Percentiles rank a stretch among this genome's conserved stretches.
Evolutionary conservation across 495 filamentous ascomycete genomes (phyloP).

Genomic region (Durotheca rogersii): DNA sequence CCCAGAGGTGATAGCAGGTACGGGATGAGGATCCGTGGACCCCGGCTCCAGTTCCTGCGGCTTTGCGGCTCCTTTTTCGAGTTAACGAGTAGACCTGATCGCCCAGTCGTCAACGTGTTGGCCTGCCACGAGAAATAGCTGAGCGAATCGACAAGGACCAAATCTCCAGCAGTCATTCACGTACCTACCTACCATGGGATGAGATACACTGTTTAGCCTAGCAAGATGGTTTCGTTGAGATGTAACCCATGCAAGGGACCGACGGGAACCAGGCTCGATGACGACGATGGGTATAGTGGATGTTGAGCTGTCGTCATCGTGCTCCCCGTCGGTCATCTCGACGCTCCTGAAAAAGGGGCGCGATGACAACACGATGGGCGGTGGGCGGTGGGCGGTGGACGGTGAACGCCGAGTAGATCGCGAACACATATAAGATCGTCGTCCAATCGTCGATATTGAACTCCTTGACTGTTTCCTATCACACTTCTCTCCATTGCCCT

Average conservation of each 20-base stretch:
- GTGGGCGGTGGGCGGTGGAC: not conserved
- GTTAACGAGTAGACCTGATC: constrained; percentile 7
- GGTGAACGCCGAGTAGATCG: constrained; percentile 4
- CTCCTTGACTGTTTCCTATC: constrained; percentile 17
- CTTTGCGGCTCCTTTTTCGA: constrained; percentile 32
- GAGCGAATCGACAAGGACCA: not conserved
- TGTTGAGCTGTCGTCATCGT: constrained; percentile 11
- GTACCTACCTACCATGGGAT: constrained; percentile 14
- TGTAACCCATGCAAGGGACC: constrained; percentile 28
- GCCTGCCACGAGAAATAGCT: constrained; percentile 21
- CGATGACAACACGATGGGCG: constrained; percentile 13
- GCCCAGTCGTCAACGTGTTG: constrained; percentile 21
- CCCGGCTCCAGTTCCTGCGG: constrained; percentile 25
- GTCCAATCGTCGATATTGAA: constrained; percentile 13
- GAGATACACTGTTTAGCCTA: constrained; percentile 13
- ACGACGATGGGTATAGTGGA: constrained; percentile 14
- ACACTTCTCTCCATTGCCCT: constrained; percentile 1
- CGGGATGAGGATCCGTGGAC: constrained; percentile 20
- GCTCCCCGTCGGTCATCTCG: constrained; percentile 7
- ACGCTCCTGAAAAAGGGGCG: no score
- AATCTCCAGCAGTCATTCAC: constrained; percentile 8
- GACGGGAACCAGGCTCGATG: constrained; percentile 16
- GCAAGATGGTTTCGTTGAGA: constrained; percentile 24
- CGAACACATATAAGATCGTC: constrained; percentile 25
- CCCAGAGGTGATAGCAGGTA: constrained; percentile 27